A percentile compares a stretch with the other conserved stretches of the same genome.
These are phyloP conservation scores for Pistacia integerrima DNA, from an alignment of 345 rosid species.

Conservation along the genomic window DNA sequence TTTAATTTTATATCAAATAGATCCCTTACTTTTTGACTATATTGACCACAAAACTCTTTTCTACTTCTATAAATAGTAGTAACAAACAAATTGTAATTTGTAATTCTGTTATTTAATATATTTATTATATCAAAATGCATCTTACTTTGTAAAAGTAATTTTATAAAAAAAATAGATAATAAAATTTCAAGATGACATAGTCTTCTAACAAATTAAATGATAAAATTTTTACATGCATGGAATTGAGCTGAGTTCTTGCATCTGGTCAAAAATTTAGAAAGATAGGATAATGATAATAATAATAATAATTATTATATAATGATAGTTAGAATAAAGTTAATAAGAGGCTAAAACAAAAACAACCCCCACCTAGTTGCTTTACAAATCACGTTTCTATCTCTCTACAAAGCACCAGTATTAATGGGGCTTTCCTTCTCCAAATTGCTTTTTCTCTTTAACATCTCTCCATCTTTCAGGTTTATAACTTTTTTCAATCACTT, in stretches of 20 bases:
- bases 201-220: background rate
- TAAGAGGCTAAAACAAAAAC: constrained; percentile 29
- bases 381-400: constrained; percentile 61
- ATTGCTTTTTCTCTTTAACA: constrained; percentile 21
- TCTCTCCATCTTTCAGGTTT: constrained; percentile 36
- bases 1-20: too few species aligned
- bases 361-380: constrained; percentile 48
- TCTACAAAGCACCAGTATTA: constrained; percentile 37
- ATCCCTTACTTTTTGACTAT: too few species aligned
- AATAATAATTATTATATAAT: too few species aligned
- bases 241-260: constrained; percentile 4
- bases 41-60: too few species aligned
- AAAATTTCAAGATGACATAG: too few species aligned
- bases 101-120: too few species aligned
- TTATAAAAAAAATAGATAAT: too few species aligned
- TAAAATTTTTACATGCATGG: constrained; percentile 12
- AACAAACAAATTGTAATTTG: too few species aligned
- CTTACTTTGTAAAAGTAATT: too few species aligned
- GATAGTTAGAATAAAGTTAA: background rate
- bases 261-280: constrained; percentile 14
- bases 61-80: too few species aligned
- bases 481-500: constrained; percentile 18
- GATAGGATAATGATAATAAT: background rate
- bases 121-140: too few species aligned
- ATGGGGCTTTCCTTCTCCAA: constrained; percentile 28